Evolutionary conservation across 1,139 yeast genomes (phyloP), one percentile per base, ranked within the genome.

Genomic region (Hansenula lynferdii): DNA sequence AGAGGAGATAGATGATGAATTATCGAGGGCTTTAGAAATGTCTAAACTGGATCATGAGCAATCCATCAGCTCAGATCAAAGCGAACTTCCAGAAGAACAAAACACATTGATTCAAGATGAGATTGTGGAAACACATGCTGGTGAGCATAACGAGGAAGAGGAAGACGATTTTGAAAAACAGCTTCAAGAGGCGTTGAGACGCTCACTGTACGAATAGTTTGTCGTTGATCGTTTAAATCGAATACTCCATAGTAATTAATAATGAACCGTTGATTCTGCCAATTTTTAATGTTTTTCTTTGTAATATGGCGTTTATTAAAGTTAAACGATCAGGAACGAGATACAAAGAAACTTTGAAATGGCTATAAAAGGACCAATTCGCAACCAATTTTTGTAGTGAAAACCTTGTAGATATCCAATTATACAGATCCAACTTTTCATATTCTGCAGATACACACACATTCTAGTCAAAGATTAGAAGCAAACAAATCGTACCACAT

Each of bases 11-110:
- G 69, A 65, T 34, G 61, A 57, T 4, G 65, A 62, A 12, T 48
- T 67, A 14, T 43, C 51, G 4, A 45, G 48, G 19, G 69, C 66
- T 1, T 41, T 72, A 34, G 69, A 62, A 42, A 48, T 62, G 17
- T 70, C 76, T 7, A 42, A 47, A 34, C 21, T 50, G 16, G 60
- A 54, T 26, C 49, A 43, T n/a, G 56, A n/a, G n/a, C n/a, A n/a
- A n/a, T n/a, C n/a, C n/a, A n/a, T n/a, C n/a, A n/a, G n/a, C n/a
- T n/a, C n/a, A n/a, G n/a, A n/a, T n/a, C n/a, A n/a, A n/a, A n/a
- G n/a, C n/a, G 18, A 15, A 9, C 11, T 8, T 15, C 17, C 3
- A 15, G 14, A 26, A 15, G 7, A 15, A 12, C 31, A n/a, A n/a
- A n/a, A n/a, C n/a, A n/a, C n/a, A n/a, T n/a, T n/a, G n/a, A n/a